Evolutionary conservation across 2,329 filamentous ascomycete genomes (phyloP), one percentile per base, ranked within the genome.

Genomic region (Tolypocladium paradoxum): DNA sequence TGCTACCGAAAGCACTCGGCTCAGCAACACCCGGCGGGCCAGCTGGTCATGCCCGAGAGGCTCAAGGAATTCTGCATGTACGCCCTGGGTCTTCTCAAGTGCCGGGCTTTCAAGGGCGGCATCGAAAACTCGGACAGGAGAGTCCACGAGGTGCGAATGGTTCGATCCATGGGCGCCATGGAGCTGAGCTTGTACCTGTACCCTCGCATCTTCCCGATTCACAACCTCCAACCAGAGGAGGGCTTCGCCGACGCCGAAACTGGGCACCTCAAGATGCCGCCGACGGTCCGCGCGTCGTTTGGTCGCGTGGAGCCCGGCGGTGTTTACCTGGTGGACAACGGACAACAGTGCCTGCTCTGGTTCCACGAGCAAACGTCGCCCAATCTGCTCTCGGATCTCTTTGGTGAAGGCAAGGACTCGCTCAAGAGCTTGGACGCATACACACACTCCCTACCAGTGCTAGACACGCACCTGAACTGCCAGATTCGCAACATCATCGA

Each of bases 41-140:
- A 99, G 69, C 81, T 99, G 33, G 90, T 99, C 33, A 83, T 99
- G 71, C 93, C 93, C 0, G 93, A 99, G 71, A 88, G 92, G 60
- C 79, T 99, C 33, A 97, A 97, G 67, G 93, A 99, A 67, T 91
- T 96, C 62, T 84, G 87, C 63, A 97, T 99, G 90, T 97, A 93
- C 69, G 88, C 95, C 71, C 83, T 99, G 11, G 86, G 88, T 48
- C 74, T 97, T 58, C 73, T 95, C 66, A 99, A 99, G 70, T 91
- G 83, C 53, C 84, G 93, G 54, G 91, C 92, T 3, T 90, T 97
- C 74, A 97, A 97, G 74, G 88, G 88, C 50, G 92, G 92, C 54
- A 84, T 86, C 59, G 93, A 99, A 70, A 88, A 89, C 36, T 90
- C 88, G 11, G 93, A 99, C 69, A 84, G 93, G 57, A 81, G 93